These are phyloP conservation scores for Lachnellula hyalina DNA, from an alignment of 2,329 filamentous ascomycete species.

Conservation along the genomic window DNA sequence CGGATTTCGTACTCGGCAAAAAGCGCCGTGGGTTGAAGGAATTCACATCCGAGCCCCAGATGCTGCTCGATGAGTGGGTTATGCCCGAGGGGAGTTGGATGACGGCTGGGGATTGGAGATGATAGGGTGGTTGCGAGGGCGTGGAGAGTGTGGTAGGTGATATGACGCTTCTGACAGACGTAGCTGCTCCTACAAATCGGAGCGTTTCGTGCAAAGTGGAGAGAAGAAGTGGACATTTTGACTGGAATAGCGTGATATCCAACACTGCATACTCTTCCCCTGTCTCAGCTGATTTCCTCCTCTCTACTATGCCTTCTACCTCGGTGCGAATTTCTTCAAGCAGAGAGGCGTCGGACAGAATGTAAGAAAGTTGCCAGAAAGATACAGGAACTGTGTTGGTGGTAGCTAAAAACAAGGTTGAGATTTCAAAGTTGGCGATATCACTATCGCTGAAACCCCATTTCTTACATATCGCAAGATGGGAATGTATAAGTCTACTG, in stretches of 20 bases:
- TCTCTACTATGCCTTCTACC: conserved; percentile 19
- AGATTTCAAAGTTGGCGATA: conserved; percentile 32
- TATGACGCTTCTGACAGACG: conserved; percentile 37
- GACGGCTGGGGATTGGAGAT: conserved; percentile 38
- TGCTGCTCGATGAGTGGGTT: conserved; percentile 36
- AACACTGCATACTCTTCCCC: conserved; percentile 13
- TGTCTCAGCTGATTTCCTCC: neutral
- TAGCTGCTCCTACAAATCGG: conserved; percentile 36
- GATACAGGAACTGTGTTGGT: conserved; percentile 36
- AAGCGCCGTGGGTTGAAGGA: conserved; percentile 41
- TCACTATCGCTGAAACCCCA: conserved; percentile 29
- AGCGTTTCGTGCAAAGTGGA: conserved; percentile 42
- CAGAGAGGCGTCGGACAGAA: conserved; percentile 31
- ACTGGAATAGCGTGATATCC: conserved; percentile 30
- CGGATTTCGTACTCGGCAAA: conserved; percentile 22
- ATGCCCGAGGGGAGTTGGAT: conserved; percentile 41
- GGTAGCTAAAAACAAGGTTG: conserved; percentile 30
- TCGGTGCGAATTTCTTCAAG: conserved; percentile 30
- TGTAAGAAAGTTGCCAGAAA: conserved; percentile 36
- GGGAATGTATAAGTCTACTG: conserved; percentile 26
- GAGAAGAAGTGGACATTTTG: conserved; percentile 38
- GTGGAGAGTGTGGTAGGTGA: conserved; percentile 37
- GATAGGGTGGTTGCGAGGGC: conserved; percentile 32
- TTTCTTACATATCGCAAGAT: conserved; percentile 26
- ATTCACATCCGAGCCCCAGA: conserved; percentile 40